Evolutionary conservation across 2,329 filamentous ascomycete genomes (phyloP), one percentile per base, ranked within the genome.

Genomic region (Calonectria leucothoes): DNA sequence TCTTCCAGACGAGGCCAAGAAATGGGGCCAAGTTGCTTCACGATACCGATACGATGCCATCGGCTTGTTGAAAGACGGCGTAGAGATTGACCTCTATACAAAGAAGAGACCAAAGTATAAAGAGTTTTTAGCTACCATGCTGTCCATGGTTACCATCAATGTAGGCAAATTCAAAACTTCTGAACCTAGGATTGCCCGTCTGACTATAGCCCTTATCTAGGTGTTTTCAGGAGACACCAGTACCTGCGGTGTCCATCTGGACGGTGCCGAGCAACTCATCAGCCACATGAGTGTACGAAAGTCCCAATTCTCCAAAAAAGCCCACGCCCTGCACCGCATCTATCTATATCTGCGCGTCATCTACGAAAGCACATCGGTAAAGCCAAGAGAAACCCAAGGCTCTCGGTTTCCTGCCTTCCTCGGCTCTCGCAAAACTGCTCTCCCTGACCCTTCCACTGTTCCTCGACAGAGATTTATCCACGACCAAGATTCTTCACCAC

Each of bases 91-190:
- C 37, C 57, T 79, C 2, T 69, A 74, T 11, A 31, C 67, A 0
- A 33, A 65, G 2, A 61, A 65, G 7, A 63, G 35, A 20, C 78
- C 79, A 4, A 81, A 78, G 35, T 81, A 81, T 27, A 81, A 81
- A n/a, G 80, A 81, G 20, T 78, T 79, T 25, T 61, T 81, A 1
- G 80, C 80, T 0, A 81, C 79, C 1, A 81, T 80, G 77, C 12
- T 81, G 29, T 81, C 79, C 2, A 81, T 81, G 79, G 77, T 81
- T 17, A 76, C 78, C 0, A 81, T 81, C 3, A 80, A 80, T 49
- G 79, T 79, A 57, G 61, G 75, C 29, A 42, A 17, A 17, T 45
- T 23, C 7, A 7, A 10, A 10, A 17, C 20, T 20, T 31, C 12
- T 23, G 4, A 2, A 2, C 17, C 20, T 5, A 33, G 4, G 1